phyloP scores from a whole-genome alignment of 1,284 basidiomycete genomes.

The Spongiforma sp. region DNA sequence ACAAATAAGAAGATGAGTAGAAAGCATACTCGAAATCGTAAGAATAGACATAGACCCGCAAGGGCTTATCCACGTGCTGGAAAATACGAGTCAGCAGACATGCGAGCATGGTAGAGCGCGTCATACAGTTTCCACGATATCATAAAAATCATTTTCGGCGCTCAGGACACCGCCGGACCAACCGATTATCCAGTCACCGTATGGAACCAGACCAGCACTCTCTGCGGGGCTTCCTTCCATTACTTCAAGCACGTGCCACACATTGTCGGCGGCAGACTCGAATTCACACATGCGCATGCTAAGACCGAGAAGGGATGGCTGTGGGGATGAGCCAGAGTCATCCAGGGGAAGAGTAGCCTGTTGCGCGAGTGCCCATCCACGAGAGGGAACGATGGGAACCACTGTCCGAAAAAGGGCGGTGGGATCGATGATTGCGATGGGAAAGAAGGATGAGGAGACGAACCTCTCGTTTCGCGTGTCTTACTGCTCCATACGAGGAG shows the following conservation, averaged over 20 bases:
- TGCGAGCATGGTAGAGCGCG: constrained; percentile 3
- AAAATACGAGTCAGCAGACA: constrained; percentile 18
- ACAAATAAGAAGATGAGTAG: neutral
- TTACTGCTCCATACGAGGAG: constrained; percentile 94
- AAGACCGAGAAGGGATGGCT: constrained; percentile 87
- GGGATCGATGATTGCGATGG: neutral
- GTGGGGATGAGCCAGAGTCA: constrained; percentile 46
- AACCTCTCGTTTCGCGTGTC: constrained; percentile 82
- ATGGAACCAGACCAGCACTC: constrained; percentile 84
- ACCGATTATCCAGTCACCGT: constrained; percentile 90
- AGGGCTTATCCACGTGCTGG: constrained; percentile 91
- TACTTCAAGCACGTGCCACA: constrained; percentile 99
- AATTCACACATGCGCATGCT: constrained; percentile 93
- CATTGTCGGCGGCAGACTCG: constrained; percentile 86
- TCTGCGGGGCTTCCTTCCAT: constrained; percentile 96
- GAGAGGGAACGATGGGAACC: constrained; percentile 84
- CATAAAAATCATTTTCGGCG: constrained; percentile 97
- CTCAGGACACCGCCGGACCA: constrained; percentile 94
- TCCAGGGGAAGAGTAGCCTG: constrained; percentile 39
- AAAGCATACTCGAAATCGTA: constrained; percentile 93
- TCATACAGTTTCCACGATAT: constrained; percentile 89
- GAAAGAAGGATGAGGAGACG: constrained; percentile 31
- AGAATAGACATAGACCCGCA: constrained; percentile 96
- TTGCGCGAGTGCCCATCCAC: constrained; percentile 74
- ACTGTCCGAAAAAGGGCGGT: constrained; percentile 52